These are phyloP conservation scores for Coemansia sp. DNA, from an alignment of 192 early-diverging fungal genomes.

Conservation along the genomic window DNA sequence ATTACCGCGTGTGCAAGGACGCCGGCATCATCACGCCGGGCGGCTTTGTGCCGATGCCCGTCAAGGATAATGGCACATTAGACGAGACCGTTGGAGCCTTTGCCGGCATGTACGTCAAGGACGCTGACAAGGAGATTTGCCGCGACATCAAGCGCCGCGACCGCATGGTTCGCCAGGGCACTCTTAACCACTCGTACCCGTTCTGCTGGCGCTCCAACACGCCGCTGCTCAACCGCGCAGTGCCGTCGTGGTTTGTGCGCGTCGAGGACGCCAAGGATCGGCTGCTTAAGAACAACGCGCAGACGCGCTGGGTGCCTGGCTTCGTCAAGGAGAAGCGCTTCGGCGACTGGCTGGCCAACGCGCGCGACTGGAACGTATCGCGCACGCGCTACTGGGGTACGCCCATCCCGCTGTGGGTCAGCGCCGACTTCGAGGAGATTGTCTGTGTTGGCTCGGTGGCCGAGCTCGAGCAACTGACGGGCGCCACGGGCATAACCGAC, in stretches of 20 bases:
- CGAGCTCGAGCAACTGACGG: slow-evolving; percentile 86
- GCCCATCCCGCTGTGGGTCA: slow-evolving; percentile 98
- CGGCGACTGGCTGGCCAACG: slow-evolving; percentile 93
- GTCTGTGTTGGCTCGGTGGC: slow-evolving; percentile 88
- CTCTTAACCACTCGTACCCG: slow-evolving; percentile 89
- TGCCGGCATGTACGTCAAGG: slow-evolving; percentile 85
- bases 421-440: slow-evolving; percentile 84
- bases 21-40: slow-evolving; percentile 77
- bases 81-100: slow-evolving; percentile 75
- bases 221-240: slow-evolving; percentile 93
- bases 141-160: slow-evolving; percentile 81
- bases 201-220: slow-evolving; percentile 99
- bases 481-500: slow-evolving; percentile 80
- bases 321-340: slow-evolving; percentile 98
- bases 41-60: slow-evolving; percentile 83
- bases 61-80: slow-evolving; percentile 82
- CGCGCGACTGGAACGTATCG: slow-evolving; percentile 97
- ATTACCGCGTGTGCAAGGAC: slow-evolving; percentile 89
- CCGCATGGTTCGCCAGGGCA: slow-evolving; percentile 87
- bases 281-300: slow-evolving; percentile 80
- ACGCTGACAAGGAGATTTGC: slow-evolving; percentile 95
- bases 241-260: slow-evolving; percentile 97
- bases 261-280: slow-evolving; percentile 80
- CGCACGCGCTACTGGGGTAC: slow-evolving; percentile 99
- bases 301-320: slow-evolving; percentile 93